These are phyloP conservation scores for Astraeus odoratus DNA, from an alignment of 768 basidiomycete species.

Conservation along the genomic window DNA sequence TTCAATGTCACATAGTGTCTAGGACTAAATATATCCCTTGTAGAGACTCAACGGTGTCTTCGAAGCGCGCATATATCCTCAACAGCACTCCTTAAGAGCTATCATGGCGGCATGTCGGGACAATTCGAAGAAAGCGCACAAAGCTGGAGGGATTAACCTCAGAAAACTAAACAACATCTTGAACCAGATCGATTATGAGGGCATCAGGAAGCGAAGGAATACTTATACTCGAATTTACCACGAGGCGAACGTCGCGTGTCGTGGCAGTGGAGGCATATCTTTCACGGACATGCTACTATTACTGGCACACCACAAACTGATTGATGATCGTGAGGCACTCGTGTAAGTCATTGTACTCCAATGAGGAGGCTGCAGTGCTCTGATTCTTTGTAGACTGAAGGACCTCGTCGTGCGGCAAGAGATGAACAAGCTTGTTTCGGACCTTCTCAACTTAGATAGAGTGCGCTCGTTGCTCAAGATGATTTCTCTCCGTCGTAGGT, in stretches of 20 bases:
- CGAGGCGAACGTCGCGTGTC: slow-evolving; percentile 73
- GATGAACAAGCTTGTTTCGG: slow-evolving; percentile 73
- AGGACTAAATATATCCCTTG: slow-evolving; percentile 2
- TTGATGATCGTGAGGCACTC: slow-evolving; percentile 83
- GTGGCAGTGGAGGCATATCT: slow-evolving; percentile 73
- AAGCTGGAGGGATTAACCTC: slow-evolving; percentile 54
- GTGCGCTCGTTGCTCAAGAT: slow-evolving; percentile 76
- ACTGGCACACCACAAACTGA: slow-evolving; percentile 86
- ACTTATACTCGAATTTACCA: slow-evolving; percentile 76
- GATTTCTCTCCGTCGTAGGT: slow-evolving; percentile 65
- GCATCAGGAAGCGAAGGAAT: slow-evolving; percentile 58
- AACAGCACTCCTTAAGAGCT: slow-evolving; percentile 53
- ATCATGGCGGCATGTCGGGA: slow-evolving; percentile 48
- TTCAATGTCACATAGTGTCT: neutral
- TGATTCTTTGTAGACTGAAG: slow-evolving; percentile 48
- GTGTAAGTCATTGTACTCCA: slow-evolving; percentile 46
- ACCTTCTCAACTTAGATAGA: slow-evolving; percentile 79
- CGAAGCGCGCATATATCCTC: slow-evolving; percentile 80
- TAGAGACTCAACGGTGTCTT: slow-evolving; percentile 84
- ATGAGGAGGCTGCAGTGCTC: neutral
- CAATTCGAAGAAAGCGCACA: slow-evolving; percentile 25
- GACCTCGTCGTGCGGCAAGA: slow-evolving; percentile 73
- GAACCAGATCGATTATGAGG: slow-evolving; percentile 54
- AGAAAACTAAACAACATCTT: slow-evolving; percentile 53
- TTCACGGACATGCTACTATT: slow-evolving; percentile 87